Base-by-base conservation (phyloP, 108 stramenopile species). In the Nitzschia sp. region DNA sequence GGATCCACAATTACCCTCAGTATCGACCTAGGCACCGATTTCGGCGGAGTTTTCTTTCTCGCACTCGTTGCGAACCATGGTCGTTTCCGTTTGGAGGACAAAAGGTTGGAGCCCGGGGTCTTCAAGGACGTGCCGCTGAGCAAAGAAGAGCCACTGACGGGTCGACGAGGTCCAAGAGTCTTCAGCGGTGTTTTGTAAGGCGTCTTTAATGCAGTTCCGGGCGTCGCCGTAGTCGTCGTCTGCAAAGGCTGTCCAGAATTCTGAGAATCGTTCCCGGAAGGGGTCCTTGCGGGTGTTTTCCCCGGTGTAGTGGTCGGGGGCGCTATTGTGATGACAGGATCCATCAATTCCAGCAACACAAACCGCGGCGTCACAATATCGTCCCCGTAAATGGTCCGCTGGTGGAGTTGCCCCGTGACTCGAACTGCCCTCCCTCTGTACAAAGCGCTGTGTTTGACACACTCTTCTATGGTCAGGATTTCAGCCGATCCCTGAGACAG, bases 391-490 rank as follows among this genome's bases (percentile, higher is more conserved):
- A 47, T 25, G 18, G 57, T 42, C 32, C 69, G 36, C 21, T 60
- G 69, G 34, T 59, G 36, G 15, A 70, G 21, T 47, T 49, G 46
- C 21, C 74, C 74, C 19, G 74, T 74, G 58, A 65, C 56, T 17
- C 74, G 65, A 21, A 74, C 59, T 4, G 74, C 27, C 11, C 27
- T 42, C 15, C 34, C 38, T 31, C 25, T 11, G 49, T 74, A 74
- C 25, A 74, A 18, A 17, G 42, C 45, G 4, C 63, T 55, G 34
- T 66, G 53, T 9, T 23, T 42, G 31, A 69, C 3, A 46, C 68
- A 76, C 36, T 77, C 76, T 0, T 32, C 31, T 4, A 77, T 59
- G 2, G 76, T 77, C 34, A 77, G 36, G 30, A 77, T 70, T 59
- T 77, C 76, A 0, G 76, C 69, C 15, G 76, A 23, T 8, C 64